A percentile compares a stretch with the other conserved stretches of the same genome.
Conservation (phyloP, 768 basidiomycete species). For the Kwoniella bestiolae region DNA sequence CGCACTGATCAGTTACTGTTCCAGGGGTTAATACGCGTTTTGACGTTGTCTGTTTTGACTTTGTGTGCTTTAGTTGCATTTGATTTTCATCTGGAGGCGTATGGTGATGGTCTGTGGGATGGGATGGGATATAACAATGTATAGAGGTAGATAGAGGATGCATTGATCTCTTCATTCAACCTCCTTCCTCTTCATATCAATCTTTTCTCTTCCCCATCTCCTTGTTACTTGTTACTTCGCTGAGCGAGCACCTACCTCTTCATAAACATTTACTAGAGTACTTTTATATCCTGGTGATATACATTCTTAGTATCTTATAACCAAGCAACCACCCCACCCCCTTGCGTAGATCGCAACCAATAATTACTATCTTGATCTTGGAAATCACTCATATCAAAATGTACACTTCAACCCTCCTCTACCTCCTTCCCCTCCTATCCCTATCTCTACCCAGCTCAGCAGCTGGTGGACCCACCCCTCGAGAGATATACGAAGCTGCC, state of each 20-base stretch:
- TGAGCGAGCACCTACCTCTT: slow-evolving; percentile 16
- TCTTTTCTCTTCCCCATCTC: neutral
- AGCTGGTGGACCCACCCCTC: slow-evolving; percentile 1
- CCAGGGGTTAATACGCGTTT: slow-evolving; percentile 13
- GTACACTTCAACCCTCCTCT: slow-evolving; percentile 17
- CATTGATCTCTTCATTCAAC: slow-evolving; percentile 16
- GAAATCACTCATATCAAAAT: too few relatives aligned
- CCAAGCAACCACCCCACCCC: neutral
- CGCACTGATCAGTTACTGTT: slow-evolving; percentile 1
- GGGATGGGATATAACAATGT: neutral
- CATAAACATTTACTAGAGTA: neutral
- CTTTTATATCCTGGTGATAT: slow-evolving; percentile 23
- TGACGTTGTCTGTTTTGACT: slow-evolving; percentile 5
- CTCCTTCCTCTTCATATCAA: slow-evolving; percentile 1
- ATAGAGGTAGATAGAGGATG: neutral
- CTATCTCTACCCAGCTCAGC: neutral
- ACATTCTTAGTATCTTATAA: neutral
- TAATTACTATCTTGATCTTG: too few relatives aligned
- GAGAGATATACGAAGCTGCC: slow-evolving; percentile 18
- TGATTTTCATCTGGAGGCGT: neutral
- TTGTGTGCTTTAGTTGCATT: slow-evolving; percentile 5
- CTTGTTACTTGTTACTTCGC: slow-evolving; percentile 2
- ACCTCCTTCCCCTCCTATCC: slow-evolving; percentile 14
- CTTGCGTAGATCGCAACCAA: neutral
- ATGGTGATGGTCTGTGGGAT: neutral